phyloP scores from a whole-genome alignment of 2,329 filamentous ascomycete genomes.

The Clarireedia homoeocarpa region DNA sequence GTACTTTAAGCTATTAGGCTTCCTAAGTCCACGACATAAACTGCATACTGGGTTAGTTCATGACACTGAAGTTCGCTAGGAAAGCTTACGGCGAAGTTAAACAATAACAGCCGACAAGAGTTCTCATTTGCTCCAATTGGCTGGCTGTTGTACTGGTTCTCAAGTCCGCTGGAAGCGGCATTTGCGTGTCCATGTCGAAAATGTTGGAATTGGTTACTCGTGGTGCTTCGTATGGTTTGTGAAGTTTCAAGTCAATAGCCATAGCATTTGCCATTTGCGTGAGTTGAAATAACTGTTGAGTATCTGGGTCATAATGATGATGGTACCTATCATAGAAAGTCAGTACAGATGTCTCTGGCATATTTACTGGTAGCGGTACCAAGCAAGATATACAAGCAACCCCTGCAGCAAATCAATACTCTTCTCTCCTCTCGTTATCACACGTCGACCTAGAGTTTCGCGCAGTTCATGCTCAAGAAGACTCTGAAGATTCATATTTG shows the following conservation, averaged over 20 bases:
- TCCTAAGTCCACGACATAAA: conserved; percentile 22
- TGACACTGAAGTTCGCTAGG: not conserved
- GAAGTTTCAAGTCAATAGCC: conserved; percentile 26
- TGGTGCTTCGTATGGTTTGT: conserved; percentile 4
- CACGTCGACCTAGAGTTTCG: conserved; percentile 47
- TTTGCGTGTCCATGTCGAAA: not conserved
- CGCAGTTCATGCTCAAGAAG: conserved; percentile 51
- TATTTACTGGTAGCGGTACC: conserved; percentile 34
- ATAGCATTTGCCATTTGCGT: conserved; percentile 27
- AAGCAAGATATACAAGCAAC: conserved; percentile 48
- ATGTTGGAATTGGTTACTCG: not conserved
- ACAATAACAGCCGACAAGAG: conserved; percentile 25
- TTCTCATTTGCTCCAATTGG: conserved; percentile 19
- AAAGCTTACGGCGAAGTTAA: conserved; percentile 21
- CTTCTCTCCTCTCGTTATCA: conserved; percentile 49
- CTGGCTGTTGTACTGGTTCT: not conserved
- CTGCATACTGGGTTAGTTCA: conserved; percentile 7
- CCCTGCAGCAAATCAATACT: conserved; percentile 50
- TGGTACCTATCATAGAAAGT: conserved; percentile 22
- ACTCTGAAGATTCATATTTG: conserved; percentile 42
- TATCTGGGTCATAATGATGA: conserved; percentile 25
- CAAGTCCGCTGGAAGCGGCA: not conserved
- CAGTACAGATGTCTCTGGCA: not conserved
- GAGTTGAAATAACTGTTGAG: conserved; percentile 29
- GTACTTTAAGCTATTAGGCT: conserved; percentile 21